A percentile compares a stretch with the other conserved stretches of the same genome.
phyloP scores from a whole-genome alignment of 2,329 filamentous ascomycete genomes.

The Massarina eburnea region DNA sequence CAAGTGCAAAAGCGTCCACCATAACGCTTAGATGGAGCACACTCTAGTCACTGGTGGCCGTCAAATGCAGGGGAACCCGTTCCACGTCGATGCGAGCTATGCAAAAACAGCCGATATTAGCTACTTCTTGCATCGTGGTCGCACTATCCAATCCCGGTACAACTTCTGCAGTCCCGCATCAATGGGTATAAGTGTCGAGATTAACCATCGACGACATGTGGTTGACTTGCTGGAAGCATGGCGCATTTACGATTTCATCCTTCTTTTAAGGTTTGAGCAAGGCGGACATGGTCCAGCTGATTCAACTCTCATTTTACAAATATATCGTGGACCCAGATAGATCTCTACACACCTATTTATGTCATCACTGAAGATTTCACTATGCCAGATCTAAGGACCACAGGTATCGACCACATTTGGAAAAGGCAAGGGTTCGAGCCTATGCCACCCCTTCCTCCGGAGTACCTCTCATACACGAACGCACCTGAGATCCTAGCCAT shows the following conservation, averaged over 20 bases:
- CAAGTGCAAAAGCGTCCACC: background rate
- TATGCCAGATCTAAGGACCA: background rate
- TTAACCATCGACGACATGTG: conserved; percentile 8
- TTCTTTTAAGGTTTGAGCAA: background rate
- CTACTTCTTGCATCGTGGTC: conserved; percentile 4
- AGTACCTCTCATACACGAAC: conserved; percentile 42
- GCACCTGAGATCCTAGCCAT: conserved; percentile 45
- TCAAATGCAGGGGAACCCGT: background rate
- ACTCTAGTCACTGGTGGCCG: background rate
- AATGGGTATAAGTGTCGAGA: conserved; percentile 8
- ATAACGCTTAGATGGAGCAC: too few relatives aligned
- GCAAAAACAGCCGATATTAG: conserved; percentile 8
- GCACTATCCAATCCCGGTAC: conserved; percentile 14
- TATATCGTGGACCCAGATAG: conserved; percentile 3
- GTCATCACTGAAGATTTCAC: background rate
- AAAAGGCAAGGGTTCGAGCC: conserved; percentile 14
- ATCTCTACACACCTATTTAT: background rate
- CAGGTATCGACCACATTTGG: conserved; percentile 6
- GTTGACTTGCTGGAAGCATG: conserved; percentile 5
- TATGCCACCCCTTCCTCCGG: conserved; percentile 20
- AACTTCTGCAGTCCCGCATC: conserved; percentile 9
- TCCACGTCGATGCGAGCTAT: conserved; percentile 9
- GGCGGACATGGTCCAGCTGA: background rate
- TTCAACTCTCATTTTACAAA: conserved; percentile 7
- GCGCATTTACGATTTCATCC: conserved; percentile 3